Base-by-base conservation (phyloP, 2,329 filamentous ascomycete species). In the Clarireedia hainanense region DNA sequence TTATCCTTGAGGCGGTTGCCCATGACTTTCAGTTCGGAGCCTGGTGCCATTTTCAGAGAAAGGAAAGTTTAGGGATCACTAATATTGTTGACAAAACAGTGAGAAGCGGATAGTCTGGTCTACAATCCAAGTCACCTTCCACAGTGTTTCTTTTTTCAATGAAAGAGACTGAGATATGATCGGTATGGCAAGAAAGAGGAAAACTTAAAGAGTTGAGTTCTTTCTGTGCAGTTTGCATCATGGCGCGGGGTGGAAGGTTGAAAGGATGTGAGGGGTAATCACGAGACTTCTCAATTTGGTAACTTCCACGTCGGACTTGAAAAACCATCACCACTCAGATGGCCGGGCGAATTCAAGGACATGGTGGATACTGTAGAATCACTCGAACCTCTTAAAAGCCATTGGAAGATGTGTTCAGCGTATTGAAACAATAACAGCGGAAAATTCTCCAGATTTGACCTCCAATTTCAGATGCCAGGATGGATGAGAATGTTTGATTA, bases 1-100 rank as follows among this genome's bases (percentile, higher is more conserved):
- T 80, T 81, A 61, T 74, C 75, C 52, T 75, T 67, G 43, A 81
- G 72, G 60, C 76, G 71, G 60, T 14, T 60, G 27, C 61, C 61
- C 37, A 66, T 57, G 17, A 61, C 34, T 42, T 61, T 63, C 27
- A 50, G 52, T 43, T 61, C 61, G 27, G 43, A 4, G 4, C 10
- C 10, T 4, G 55, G 50, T 15, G 54, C 34, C 59, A 63, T 63
- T 47, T 47, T 60, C 9, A 34, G 9, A 4, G 30, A 34, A 4
- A 34, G 12, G 30, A 34, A 34, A 34, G 2, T 12, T 34, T 34
- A 34, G 9, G 12, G 30, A 34, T 34, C 1, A 34, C 39, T 20
- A 20, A n/a, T 10, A 42, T 5, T n/a, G 5, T 20, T 42, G 15
- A 14, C 39, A 6, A 42, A 20, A 7, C 14, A 20, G 39, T 14